Evolutionary conservation across 805 yeast genomes (phyloP), one percentile per base, ranked within the genome.

Genomic region (Myxozyma vanderwaltii): DNA sequence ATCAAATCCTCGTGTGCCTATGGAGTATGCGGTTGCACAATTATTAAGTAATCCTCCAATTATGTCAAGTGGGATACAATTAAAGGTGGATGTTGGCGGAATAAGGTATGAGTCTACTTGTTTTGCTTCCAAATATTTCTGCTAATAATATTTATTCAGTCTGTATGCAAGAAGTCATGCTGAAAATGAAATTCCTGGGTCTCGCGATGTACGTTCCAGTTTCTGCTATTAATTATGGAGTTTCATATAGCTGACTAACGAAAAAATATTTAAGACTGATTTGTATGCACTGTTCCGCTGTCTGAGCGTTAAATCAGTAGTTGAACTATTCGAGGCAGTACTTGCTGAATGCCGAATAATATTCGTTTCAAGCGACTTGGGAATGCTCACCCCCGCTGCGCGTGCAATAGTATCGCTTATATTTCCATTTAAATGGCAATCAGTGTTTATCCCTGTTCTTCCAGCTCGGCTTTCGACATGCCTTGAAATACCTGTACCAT

Each of bases 401-500:
- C 54, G 54, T 8, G 66, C 67, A 15, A 52, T 63, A 8, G 38
- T 36, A 5, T 43, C 55, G 17, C 49, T 63, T 4, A 51, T 62
- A 12, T 63, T 48, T 29, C 67, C 67, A 3, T 24, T 63, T 12
- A 51, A 31, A 21, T 63, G 67, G 67, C 66, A 58, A 36, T 55
- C 61, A 23, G 63, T 63, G 13, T 61, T 38, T 19, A 63, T 63
- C 24, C 67, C 67, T 4, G 63, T 63, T 15, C 53, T 63, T 6
- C 66, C 63, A 1, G 31, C 55, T 7, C 53, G 67, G n/a, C 54
- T 63, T 33, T 38, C 54, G 0, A 47, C 58, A 19, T 63, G 67
- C 39, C 61, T 63, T 10, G 67, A 62, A n/a, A 52, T 59, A 38
- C 67, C 67, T 17, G 65, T 63, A 12, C 63, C 66, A 5, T 63